Conservation (phyloP, 75 land plant species). For the Ceratopteris richardii region DNA sequence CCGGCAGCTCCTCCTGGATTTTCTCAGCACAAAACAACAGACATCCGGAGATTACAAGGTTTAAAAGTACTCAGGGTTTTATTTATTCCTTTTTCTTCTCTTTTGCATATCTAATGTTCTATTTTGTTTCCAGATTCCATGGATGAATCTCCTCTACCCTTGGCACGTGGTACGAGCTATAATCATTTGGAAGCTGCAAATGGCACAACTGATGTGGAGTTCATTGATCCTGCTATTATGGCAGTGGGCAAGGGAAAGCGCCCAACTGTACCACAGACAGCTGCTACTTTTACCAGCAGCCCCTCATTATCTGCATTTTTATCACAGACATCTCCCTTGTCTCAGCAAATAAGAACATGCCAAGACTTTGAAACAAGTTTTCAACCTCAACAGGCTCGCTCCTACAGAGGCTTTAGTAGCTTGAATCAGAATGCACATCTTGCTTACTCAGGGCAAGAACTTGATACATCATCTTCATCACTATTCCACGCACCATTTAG, state of each 20-base stretch:
- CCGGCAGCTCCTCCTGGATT: slow-evolving; percentile 55
- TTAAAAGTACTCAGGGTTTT: not conserved
- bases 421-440: not conserved
- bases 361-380: not conserved
- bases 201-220: slow-evolving; percentile 32
- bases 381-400: not conserved
- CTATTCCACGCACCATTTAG: not conserved
- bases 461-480: not conserved
- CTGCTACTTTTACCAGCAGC: not conserved
- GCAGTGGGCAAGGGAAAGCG: slow-evolving; percentile 58
- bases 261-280: slow-evolving; percentile 5
- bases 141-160: not conserved
- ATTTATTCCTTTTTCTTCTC: not conserved
- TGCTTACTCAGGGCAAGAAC: not conserved
- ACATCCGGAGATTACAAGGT: slow-evolving; percentile 18
- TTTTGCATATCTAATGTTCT: not conserved
- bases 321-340: not conserved
- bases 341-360: not conserved
- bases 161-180: slow-evolving; percentile 9
- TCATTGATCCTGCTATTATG: slow-evolving; percentile 51
- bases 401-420: not conserved
- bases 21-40: slow-evolving; percentile 29
- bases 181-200: slow-evolving; percentile 2
- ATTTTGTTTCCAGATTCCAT: not conserved
- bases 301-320: slow-evolving; percentile 3